Evolutionary conservation across 257 asterid genomes (phyloP).

Genomic region (Eustoma russellianum): DNA sequence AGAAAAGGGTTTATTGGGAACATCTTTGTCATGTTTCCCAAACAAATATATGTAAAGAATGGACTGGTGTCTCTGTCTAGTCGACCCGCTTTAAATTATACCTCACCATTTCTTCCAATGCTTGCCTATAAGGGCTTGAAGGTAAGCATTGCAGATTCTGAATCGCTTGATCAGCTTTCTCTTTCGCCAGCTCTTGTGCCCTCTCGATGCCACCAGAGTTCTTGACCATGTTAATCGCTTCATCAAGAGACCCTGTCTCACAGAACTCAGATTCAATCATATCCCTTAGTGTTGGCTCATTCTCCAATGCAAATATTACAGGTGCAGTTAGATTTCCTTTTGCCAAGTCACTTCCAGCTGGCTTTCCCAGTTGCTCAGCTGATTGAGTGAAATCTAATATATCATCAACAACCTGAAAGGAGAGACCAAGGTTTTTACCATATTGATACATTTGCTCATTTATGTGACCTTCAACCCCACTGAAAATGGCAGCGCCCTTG

Average conservation of each 20-base stretch:
- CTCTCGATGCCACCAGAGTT: conserved; percentile 62
- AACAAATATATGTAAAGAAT: conserved; percentile 1
- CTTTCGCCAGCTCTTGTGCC: conserved; percentile 70
- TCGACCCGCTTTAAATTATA: conserved; percentile 69
- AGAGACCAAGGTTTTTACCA: conserved; percentile 84
- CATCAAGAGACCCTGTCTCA: conserved; percentile 71
- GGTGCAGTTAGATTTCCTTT: conserved; percentile 88
- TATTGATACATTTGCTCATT: conserved; percentile 75
- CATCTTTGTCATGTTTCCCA: background rate
- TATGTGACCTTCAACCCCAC: conserved; percentile 41
- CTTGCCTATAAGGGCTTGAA: conserved; percentile 36
- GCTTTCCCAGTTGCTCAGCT: conserved; percentile 87
- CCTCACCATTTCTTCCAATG: conserved; percentile 63
- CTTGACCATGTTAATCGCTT: conserved; percentile 61
- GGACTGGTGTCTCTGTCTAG: conserved; percentile 14
- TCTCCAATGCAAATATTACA: conserved; percentile 67
- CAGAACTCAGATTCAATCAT: conserved; percentile 73
- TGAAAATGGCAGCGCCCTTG: conserved; percentile 84
- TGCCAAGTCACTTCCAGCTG: conserved; percentile 81
- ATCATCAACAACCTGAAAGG: conserved; percentile 88
- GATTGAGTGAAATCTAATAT: conserved; percentile 86
- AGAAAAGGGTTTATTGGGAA: background rate
- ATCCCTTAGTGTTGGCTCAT: conserved; percentile 55
- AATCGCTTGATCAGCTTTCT: conserved; percentile 58
- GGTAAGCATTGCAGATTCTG: conserved; percentile 63